These are phyloP conservation scores for Nissolia schottii DNA, from an alignment of 306 rosid genomes.

Conservation along the genomic window DNA sequence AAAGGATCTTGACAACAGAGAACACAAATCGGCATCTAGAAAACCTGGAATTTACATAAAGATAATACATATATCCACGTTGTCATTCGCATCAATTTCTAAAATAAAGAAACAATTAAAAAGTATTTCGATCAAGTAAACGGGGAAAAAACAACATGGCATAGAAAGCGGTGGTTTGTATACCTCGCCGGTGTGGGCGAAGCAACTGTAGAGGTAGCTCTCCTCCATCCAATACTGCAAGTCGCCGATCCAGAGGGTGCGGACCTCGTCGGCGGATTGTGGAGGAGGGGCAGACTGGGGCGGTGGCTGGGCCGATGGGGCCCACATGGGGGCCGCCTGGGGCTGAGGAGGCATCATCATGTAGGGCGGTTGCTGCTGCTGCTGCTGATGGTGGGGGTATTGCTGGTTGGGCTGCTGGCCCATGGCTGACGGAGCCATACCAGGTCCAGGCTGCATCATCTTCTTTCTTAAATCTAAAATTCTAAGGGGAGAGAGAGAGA, in stretches of 20 bases:
- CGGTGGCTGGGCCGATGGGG: slow-evolving; percentile 40
- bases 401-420: slow-evolving; percentile 59
- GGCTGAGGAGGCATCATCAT: slow-evolving; percentile 88
- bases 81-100: not conserved
- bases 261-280: slow-evolving; percentile 69
- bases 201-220: slow-evolving; percentile 52
- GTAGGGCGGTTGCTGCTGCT: slow-evolving; percentile 49
- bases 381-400: no score
- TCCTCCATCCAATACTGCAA: slow-evolving; percentile 96
- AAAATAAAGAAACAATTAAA: no score
- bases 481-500: not conserved
- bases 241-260: slow-evolving; percentile 95
- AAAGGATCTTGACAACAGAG: no score
- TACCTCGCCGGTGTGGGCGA: slow-evolving; percentile 80
- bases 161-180: no score
- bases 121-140: no score
- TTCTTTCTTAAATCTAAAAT: slow-evolving; percentile 13
- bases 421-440: slow-evolving; percentile 50
- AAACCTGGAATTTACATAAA: not conserved
- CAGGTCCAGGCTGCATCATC: slow-evolving; percentile 96
- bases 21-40: no score
- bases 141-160: no score
- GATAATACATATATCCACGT: no score
- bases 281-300: slow-evolving; percentile 29
- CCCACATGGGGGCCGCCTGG: slow-evolving; percentile 58